Conservation (phyloP, 1,139 yeast species). For the Geotrichum citri-aurantii region DNA sequence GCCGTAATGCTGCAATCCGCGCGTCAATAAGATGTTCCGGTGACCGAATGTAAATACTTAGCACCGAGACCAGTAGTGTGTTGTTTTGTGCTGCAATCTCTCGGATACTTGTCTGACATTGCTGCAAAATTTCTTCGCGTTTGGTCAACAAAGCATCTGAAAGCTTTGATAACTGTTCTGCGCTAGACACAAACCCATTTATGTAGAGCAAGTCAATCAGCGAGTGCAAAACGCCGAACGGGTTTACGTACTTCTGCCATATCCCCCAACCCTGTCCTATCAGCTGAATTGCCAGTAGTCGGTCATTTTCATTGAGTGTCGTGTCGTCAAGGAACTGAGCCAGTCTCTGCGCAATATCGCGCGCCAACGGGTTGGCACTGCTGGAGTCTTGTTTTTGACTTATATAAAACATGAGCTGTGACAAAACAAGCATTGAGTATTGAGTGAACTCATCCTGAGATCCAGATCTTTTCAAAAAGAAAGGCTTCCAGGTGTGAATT, state of each 20-base stretch:
- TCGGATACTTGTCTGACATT: constrained; percentile 24
- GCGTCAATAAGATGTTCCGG: constrained; percentile 20
- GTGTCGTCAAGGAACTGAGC: constrained; percentile 6
- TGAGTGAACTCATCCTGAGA: constrained; percentile 1
- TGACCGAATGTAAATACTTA: constrained; percentile 24
- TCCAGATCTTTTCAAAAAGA: not conserved
- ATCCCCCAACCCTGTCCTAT: constrained; percentile 28
- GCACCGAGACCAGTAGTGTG: constrained; percentile 26
- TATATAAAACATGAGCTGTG: not conserved
- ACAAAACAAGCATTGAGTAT: constrained; percentile 12
- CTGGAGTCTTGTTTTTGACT: not conserved
- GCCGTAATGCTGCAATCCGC: constrained; percentile 25
- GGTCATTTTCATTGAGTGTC: not conserved
- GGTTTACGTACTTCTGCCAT: constrained; percentile 29
- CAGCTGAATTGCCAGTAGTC: constrained; percentile 24
- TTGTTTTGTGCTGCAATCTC: constrained; percentile 26
- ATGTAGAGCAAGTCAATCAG: constrained; percentile 22
- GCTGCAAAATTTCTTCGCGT: constrained; percentile 6
- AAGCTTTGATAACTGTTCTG: not conserved
- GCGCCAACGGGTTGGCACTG: not conserved
- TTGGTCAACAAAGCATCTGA: not conserved
- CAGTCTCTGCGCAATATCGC: constrained; percentile 13
- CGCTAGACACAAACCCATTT: constrained; percentile 20
- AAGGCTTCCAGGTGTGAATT: constrained; percentile 10
- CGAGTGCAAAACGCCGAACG: constrained; percentile 24